Conservation (phyloP, 2,329 filamentous ascomycete species). For the Aureobasidium uvarum region DNA sequence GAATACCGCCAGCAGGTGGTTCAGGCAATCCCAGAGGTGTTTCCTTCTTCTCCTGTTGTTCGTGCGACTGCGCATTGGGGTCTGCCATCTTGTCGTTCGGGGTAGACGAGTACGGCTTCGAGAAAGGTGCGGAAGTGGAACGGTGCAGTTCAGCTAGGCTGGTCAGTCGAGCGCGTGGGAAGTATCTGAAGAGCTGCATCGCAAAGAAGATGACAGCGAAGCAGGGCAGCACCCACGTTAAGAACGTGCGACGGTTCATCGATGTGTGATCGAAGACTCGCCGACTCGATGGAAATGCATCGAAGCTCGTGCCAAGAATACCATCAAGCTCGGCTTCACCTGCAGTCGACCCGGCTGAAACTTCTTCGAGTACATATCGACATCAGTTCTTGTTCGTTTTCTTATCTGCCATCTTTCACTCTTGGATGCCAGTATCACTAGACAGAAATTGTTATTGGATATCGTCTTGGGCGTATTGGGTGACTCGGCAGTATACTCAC, state of each 20-base stretch:
- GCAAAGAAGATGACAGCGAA: constrained; percentile 7
- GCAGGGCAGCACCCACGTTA: constrained; percentile 21
- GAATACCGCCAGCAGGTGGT: constrained; percentile 31
- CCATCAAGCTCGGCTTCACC: neutral
- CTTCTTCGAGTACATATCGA: neutral
- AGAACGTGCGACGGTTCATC: constrained; percentile 23
- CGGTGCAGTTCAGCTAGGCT: constrained; percentile 7
- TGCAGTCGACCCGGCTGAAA: neutral
- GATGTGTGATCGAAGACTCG: neutral
- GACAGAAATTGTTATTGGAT: too few relatives aligned
- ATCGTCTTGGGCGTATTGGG: too few relatives aligned
- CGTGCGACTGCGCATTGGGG: neutral
- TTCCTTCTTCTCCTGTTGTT: neutral
- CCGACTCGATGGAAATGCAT: neutral
- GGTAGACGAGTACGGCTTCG: neutral
- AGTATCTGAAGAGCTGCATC: constrained; percentile 22
- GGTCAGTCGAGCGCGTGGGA: constrained; percentile 19
- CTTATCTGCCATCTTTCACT: neutral
- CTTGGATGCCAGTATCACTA: neutral
- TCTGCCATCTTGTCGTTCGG: constrained; percentile 13
- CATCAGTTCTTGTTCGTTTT: neutral
- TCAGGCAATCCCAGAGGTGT: constrained; percentile 31
- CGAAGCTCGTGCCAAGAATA: constrained; percentile 17
- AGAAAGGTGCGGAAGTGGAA: neutral
- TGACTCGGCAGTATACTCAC: neutral